Base-by-base conservation (phyloP, 345 rosid genomes). In the Noccaea bulbosa region DNA sequence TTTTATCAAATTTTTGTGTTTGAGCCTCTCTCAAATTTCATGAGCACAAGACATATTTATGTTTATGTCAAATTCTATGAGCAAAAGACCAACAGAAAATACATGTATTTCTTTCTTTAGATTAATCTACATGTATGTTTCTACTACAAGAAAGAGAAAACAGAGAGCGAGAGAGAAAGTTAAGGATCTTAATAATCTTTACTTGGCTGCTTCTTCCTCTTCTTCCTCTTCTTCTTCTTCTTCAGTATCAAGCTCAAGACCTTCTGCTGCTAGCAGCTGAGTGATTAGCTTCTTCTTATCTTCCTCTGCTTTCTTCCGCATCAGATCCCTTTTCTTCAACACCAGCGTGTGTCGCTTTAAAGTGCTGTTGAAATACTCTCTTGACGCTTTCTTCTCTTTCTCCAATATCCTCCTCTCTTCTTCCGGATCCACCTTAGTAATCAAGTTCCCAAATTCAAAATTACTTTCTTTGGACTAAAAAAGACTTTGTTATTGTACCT, bases 261-360 rank as follows among this genome's bases (percentile, higher is more conserved):
- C 97, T 83, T 93, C 98, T 1, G 86, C 92, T 3, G 92, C 98
- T 73, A 93, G 76, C 66, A 93, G 87, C 81, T 85, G 91, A 73
- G 79, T 57, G 50, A 93, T 80, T 44, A 59, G 77, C 67, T 76
- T 80, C 69, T 74, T 83, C 88, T 80, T 88, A 33, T 87, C 98
- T 34, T 87, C 92, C 71, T 90, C 93, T 8, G 90, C 88, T 67
- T 86, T 86, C 83, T 86, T 90, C 48, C 96, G 78, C 94, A 90
- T 88, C 77, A 91, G 56, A 76, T 91, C 98, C 80, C 98, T 81
- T 76, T 88, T 93, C 89, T 84, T 88, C 64, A 93, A 66, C 33
- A 91, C 88, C 33, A 93, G 79, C 0, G 96, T 89, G 74, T 93
- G 98, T 53, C 96, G 82, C 70, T 80, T 91, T 27, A 93, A 71